These are phyloP conservation scores for Pestalotiopsis sp. DNA, from an alignment of 2,329 filamentous ascomycete genomes.

Conservation along the genomic window DNA sequence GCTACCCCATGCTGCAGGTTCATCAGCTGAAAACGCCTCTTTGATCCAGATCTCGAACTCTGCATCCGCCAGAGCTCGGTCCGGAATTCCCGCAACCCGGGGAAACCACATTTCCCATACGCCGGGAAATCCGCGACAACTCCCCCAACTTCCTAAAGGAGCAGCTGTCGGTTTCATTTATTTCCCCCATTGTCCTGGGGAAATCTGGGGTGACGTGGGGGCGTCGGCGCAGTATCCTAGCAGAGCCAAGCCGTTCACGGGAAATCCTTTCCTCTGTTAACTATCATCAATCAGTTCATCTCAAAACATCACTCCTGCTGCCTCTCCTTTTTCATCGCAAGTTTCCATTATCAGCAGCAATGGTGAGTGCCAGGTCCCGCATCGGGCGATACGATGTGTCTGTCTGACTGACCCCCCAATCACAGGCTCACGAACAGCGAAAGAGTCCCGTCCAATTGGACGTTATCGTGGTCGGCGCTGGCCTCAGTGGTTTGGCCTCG, in stretches of 20 bases:
- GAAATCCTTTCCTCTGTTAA: not conserved
- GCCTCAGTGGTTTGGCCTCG: conserved; percentile 43
- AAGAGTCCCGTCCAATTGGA: conserved; percentile 26
- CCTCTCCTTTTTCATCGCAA: not conserved
- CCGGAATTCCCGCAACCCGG: conserved; percentile 1
- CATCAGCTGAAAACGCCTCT: not conserved
- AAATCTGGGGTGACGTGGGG: conserved; percentile 9
- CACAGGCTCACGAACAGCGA: conserved; percentile 6
- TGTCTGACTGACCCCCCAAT: not conserved
- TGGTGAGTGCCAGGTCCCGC: not conserved
- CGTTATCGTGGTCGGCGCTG: conserved; percentile 45
- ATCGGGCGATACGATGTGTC: not conserved
- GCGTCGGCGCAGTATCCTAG: not conserved
- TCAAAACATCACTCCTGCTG: not conserved
- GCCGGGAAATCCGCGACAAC: not conserved
- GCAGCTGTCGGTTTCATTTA: conserved; percentile 4
- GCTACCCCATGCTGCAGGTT: not conserved
- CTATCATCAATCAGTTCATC: not conserved
- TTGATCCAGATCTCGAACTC: not conserved
- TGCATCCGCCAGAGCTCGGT: not conserved
- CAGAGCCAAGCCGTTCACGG: not conserved
- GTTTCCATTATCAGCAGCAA: not conserved
- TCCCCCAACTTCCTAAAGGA: conserved; percentile 3
- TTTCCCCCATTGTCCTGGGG: not conserved
- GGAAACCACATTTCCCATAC: too few species aligned